A percentile compares a stretch with the other conserved stretches of the same genome.
These are phyloP conservation scores for Citrus medica DNA, from an alignment of 345 rosid genomes.

Conservation along the genomic window DNA sequence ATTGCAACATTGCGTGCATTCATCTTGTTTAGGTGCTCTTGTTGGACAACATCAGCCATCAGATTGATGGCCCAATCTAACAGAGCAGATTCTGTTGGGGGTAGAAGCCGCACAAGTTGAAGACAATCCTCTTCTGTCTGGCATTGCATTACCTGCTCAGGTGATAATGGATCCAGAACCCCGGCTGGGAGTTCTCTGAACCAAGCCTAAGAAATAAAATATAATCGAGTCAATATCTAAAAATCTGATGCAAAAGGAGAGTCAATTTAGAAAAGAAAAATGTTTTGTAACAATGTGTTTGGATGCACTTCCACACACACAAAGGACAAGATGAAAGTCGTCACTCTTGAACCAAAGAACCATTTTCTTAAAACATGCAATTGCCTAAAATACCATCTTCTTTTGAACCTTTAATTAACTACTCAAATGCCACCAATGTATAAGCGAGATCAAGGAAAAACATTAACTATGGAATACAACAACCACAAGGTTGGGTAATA, in stretches of 20 bases:
- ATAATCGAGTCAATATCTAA: not conserved
- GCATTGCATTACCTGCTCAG: constrained; percentile 81
- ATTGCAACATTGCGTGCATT: constrained; percentile 91
- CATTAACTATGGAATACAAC: not conserved
- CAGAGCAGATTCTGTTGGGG: constrained; percentile 84
- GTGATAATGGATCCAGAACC: constrained; percentile 72
- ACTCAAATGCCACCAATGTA: not conserved
- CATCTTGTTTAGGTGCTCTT: constrained; percentile 89
- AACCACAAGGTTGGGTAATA: not conserved
- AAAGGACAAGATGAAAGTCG: not conserved
- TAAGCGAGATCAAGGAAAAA: not conserved
- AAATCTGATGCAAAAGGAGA: not conserved
- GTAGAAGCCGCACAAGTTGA: constrained; percentile 67
- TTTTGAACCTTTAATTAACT: not conserved
- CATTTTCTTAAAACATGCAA: not conserved
- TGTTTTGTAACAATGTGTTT: not conserved
- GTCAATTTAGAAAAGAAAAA: not conserved
- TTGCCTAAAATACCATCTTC: not conserved
- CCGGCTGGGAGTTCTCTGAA: constrained; percentile 98
- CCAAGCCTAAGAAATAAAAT: constrained; percentile 66
- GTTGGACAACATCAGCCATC: constrained; percentile 93
- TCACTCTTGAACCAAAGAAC: not conserved
- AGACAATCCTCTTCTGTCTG: constrained; percentile 85
- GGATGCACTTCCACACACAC: not conserved
- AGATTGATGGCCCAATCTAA: constrained; percentile 87